Evolutionary conservation across 805 yeast genomes (phyloP), one percentile per base, ranked within the genome.

Genomic region (Grigorovia humatica): DNA sequence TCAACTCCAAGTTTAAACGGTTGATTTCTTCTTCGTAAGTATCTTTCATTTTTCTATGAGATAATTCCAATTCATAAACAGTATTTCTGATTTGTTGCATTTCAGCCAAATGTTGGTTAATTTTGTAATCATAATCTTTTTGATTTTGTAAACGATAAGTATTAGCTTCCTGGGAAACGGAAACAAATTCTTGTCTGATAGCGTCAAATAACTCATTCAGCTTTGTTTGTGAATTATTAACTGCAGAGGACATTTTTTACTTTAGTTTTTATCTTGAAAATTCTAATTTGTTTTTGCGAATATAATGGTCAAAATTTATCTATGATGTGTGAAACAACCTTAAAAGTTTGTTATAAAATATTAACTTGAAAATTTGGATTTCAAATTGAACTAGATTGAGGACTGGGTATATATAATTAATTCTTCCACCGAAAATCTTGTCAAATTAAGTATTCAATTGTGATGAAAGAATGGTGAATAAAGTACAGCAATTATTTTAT

Each of bases 41-140:
- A 64, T 91, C 97, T 71, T 91, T 90, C 78, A 93, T 86, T 66
- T 88, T 87, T 60, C 96, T 78, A 73, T 91, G 98, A 43, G 96
- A 91, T 78, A 84, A 79, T 69, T 91, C 97, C 62, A 91, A 78
- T 66, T 93, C 98, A 65, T 83, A 89, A 30, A 91, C 96, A 11
- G 96, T 88, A 64, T 89, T 95, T 63, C 96, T 80, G 53, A 91
- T 89, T 67, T 87, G 95, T 65, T 89, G 90, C 79, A 91, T 82
- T 69, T 93, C 99, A 50, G 83, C 85, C 52, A 88, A 83, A 70
- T 91, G 97, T 71, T 90, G 97, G 65, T 80, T 83, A 66, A 88
- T 83, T 67, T 90, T 90, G 60, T 84, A 74, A 69, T 91, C 98
- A 60, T 82, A 87, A 66, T 90, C 96, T 67, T 89, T 95, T 72